Evolutionary conservation across 495 filamentous ascomycete species (phyloP), one percentile per base, ranked within the genome.

Genomic region (Tetracladium marchalianum): DNA sequence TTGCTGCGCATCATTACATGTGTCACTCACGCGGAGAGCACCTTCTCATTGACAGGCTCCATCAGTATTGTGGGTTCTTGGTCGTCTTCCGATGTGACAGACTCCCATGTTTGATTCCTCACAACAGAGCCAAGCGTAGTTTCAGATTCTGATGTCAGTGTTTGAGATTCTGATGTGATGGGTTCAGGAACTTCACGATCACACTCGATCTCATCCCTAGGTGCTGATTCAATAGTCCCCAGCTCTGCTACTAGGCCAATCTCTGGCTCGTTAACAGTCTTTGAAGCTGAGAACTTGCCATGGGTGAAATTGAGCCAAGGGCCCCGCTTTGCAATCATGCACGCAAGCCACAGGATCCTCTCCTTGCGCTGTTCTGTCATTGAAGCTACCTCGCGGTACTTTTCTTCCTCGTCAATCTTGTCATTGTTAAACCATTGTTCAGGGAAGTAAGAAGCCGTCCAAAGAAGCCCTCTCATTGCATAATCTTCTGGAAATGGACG

Each of bases 401-500:
- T 77, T 46, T 87, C 83, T 16, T 92, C 85, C 32, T 92, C 84
- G 43, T 89, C 87, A 5, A 82, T 72, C 50, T 74, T 74, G 11
- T 79, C 74, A 42, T 75, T 72, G 3, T 70, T 59, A 55, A 95
- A 95, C 71, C 82, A 95, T 1, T 66, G 59, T 0, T 66, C 51
- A 0, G 86, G 85, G 44, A 80, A 92, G 46, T 88, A 85, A 9
- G 64, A 57, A 35, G 78, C 71, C 4, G 74, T 76, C 78, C 82
- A 95, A 3, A 81, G 56, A 15, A 90, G 73, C 0, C 90, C 92
- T 5, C 83, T 75, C 44, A 94, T 77, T 0, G 80, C 68, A 49
- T 79, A 95, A 51, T 98, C 92, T 51, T 96, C 92, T 0, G 87
- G 81, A 0, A 95, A 59, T 4, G 87, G 87, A n/a, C 75, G 66